Evolutionary conservation across 2,329 filamentous ascomycete species (phyloP), one percentile per base, ranked within the genome.

Genomic region (Aspergillus pseudotamarii): DNA sequence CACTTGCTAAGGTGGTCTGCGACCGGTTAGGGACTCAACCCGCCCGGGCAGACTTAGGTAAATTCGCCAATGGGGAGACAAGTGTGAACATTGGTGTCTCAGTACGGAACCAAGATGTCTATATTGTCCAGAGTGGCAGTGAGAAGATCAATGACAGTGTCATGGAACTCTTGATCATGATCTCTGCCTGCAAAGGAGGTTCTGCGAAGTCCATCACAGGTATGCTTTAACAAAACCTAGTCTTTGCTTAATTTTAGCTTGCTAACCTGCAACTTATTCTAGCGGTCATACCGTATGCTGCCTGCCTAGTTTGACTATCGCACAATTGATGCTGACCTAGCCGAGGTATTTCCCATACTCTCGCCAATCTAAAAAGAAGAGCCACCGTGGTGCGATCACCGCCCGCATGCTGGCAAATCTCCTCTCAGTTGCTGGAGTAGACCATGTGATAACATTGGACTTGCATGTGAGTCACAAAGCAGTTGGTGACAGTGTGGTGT

Each of bases 161-260:
- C 76, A 97, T 99, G 93, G 95, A 99, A 85, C 86, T 99, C 76
- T 87, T 99, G 76, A 98, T 99, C 80, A 96, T 99, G 92, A 97
- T 98, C 73, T 95, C 92, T 69, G 95, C 95, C 71, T 99, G 95
- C 86, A 98, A 97, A 81, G 94, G 95, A 75, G 95, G 94, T 69
- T 98, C 95, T 60, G 92, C 95, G 66, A 97, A 94, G 83, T 96
- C 95, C 74, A 91, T 98, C 76, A 98, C 94, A 72, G 94, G 94
- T 97, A 84, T 71, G 86, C 79, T 66, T 54, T 50, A 70, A 70
- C 48, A 9, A 12, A 32, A 6, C 6, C 9, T 0, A 63, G 53
- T 57, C 55, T 28, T 55, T 38, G 32, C 0, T 57, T 55, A 21
- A 30, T 50, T 14, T 34, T 59, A 32, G 34, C 63, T 70, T 59